Evolutionary conservation across 257 asterid species (phyloP), one percentile per base, ranked within the genome.

Genomic region (Solanum clarkiae): DNA sequence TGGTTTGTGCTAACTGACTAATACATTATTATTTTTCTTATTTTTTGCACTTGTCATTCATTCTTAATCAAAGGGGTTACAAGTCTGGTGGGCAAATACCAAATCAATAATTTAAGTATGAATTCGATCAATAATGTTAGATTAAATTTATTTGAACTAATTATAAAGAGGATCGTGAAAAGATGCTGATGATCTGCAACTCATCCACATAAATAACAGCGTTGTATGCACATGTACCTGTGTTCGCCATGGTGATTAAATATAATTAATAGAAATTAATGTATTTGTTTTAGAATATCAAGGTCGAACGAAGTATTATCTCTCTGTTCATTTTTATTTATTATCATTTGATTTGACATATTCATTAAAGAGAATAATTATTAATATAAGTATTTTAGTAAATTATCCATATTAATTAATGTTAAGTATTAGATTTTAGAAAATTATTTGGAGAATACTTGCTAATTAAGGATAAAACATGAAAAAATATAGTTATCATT

Each of bases 181-280:
- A 79, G 63, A 63, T 53, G 44, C 85, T 79, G 53, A 87, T 59
- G 66, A 59, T 79, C 60, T 80, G 84, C 47, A 55, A 20, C 86
- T 45, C 12, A 68, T 74, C 84, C 91, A 88, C 86, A 86, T 86
- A 81, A 86, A 83, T 60, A 42, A 86, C 90, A 84, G 87, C 68
- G 62, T 13, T 65, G 24, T 32, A 55, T 77, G 70, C 89, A 87
- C 88, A 90, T 84, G 88, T 87, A 88, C 69, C 56, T 63, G 85
- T 60, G 66, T 10, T 40, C 20, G 40, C 70, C 47, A 60, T 53
- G 59, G 70, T 65, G 14, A 29, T 10, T 65, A 65, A 65, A 26
- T 13, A 14, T 26, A 65, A 65, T 65, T 65, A 45, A 66, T 66
- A 36, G 6, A 36, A 36, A 36, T 36, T 36, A 36, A 36, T 36